These are phyloP conservation scores for Tuber umbilicatum DNA, from an alignment of 495 filamentous ascomycete species.

Conservation along the genomic window DNA sequence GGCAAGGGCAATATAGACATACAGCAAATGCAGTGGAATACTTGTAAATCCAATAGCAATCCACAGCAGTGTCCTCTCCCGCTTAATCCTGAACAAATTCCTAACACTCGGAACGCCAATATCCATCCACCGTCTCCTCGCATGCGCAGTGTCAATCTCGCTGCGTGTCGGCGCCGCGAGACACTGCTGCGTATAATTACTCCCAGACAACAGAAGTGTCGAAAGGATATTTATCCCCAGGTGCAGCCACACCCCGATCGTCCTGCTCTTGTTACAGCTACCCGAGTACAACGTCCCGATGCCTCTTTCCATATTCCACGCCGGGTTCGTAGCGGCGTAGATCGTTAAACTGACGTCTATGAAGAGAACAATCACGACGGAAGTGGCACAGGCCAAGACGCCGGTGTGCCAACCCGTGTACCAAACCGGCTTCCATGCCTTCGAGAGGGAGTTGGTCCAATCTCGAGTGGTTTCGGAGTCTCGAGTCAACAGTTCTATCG, in stretches of 20 bases:
- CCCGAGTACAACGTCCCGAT: conserved; percentile 7
- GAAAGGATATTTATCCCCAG: conserved; percentile 4
- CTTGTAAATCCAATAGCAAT: conserved; percentile 2
- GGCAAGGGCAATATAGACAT: not conserved
- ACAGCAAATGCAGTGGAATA: conserved; percentile 13
- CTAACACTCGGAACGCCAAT: conserved; percentile 17
- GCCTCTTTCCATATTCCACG: not conserved
- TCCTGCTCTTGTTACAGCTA: conserved; percentile 3
- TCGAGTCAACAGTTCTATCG: not conserved
- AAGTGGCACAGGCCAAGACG: not conserved
- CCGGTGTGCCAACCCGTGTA: conserved; percentile 4
- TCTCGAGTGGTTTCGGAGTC: not conserved
- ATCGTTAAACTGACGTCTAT: conserved; percentile 4
- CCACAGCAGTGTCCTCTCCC: conserved; percentile 8
- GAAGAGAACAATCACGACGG: not conserved
- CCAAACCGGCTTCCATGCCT: not conserved
- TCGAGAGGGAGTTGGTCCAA: not conserved
- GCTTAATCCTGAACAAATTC: conserved; percentile 11
- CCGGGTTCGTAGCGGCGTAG: not conserved
- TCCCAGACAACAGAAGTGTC: conserved; percentile 1
- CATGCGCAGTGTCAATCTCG: conserved; percentile 17
- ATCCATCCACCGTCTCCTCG: conserved; percentile 14
- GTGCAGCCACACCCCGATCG: not conserved
- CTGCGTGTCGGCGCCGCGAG: conserved; percentile 9
- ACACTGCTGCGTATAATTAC: conserved; percentile 17